Evolutionary conservation across 139 green algal species (phyloP).

Genomic region (Closterium sp.): DNA sequence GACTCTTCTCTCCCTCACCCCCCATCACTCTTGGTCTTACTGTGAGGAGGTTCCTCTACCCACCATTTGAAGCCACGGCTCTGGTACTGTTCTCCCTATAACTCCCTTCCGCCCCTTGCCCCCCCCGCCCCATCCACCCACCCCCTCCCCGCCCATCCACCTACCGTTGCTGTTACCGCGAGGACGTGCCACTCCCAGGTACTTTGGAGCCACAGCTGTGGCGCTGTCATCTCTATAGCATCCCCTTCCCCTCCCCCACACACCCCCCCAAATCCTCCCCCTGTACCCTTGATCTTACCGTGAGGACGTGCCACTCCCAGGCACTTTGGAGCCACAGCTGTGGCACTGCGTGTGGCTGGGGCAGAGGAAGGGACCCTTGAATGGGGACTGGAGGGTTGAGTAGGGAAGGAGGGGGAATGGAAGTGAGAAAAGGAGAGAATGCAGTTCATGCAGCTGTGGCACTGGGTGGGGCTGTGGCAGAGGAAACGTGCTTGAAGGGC

Average conservation of each 20-base stretch:
- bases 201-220: too few species aligned
- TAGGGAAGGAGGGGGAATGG: background rate
- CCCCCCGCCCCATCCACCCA: background rate
- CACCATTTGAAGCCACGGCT: too few species aligned
- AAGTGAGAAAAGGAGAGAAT: too few species aligned
- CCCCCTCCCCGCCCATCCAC: background rate
- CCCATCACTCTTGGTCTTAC: too few species aligned
- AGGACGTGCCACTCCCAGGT: slow-evolving; percentile 27
- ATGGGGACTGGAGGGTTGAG: background rate
- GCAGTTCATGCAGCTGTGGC: too few species aligned
- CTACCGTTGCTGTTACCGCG: slow-evolving; percentile 8
- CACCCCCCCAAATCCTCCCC: background rate
- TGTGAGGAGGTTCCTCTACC: too few species aligned
- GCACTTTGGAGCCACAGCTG: slow-evolving; percentile 29
- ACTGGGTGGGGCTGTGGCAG: too few species aligned
- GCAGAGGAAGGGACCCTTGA: slow-evolving; percentile 31
- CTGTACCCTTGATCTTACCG: slow-evolving; percentile 16
- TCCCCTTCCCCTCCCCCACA: background rate
- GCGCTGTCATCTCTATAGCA: background rate
- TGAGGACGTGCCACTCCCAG: slow-evolving; percentile 26
- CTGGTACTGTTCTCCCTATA: background rate
- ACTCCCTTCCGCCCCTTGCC: too few species aligned
- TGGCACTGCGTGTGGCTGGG: slow-evolving; percentile 15
- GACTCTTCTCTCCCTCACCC: too few species aligned
- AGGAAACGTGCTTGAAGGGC: too few species aligned